Evolutionary conservation across 768 basidiomycete species (phyloP).

Genomic region (Amanita phalloides): DNA sequence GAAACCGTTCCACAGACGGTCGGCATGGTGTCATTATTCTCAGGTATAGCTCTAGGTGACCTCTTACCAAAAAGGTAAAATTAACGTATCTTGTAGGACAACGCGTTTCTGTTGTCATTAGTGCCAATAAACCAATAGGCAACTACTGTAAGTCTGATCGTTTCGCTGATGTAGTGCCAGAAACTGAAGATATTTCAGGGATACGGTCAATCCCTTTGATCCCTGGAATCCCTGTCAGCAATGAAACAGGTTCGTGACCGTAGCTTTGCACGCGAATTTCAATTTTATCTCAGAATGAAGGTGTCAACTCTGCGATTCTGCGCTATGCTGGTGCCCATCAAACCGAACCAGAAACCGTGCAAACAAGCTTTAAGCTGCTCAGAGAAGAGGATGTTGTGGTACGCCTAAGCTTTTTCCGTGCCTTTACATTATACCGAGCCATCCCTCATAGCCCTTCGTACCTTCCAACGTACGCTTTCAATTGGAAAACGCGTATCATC

Average conservation of each 20-base stretch:
- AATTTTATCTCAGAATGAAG: constrained; percentile 8
- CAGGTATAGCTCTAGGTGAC: not conserved
- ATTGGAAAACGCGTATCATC: not conserved
- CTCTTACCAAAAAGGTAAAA: not conserved
- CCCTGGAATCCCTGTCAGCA: not conserved
- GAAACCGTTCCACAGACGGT: constrained; percentile 31
- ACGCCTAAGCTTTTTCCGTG: not conserved
- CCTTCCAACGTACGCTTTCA: not conserved
- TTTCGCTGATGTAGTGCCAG: constrained; percentile 16
- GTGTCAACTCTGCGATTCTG: constrained; percentile 30
- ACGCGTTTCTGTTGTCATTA: constrained; percentile 25
- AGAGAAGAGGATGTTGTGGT: constrained; percentile 3
- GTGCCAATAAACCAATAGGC: constrained; percentile 30
- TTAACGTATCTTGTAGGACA: constrained; percentile 17
- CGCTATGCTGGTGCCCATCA: constrained; percentile 24
- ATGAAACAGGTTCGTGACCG: constrained; percentile 4
- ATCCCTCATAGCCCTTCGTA: not conserved
- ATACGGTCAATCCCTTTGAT: constrained; percentile 4
- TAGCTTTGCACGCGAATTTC: not conserved
- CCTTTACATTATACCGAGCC: not conserved
- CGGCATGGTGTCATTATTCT: constrained; percentile 28
- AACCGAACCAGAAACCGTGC: constrained; percentile 18
- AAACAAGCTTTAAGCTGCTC: not conserved
- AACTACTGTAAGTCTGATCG: constrained; percentile 41
- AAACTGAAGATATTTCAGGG: not conserved